These are phyloP conservation scores for Lenwebbia sp. DNA, from an alignment of 345 rosid genomes.

Conservation along the genomic window DNA sequence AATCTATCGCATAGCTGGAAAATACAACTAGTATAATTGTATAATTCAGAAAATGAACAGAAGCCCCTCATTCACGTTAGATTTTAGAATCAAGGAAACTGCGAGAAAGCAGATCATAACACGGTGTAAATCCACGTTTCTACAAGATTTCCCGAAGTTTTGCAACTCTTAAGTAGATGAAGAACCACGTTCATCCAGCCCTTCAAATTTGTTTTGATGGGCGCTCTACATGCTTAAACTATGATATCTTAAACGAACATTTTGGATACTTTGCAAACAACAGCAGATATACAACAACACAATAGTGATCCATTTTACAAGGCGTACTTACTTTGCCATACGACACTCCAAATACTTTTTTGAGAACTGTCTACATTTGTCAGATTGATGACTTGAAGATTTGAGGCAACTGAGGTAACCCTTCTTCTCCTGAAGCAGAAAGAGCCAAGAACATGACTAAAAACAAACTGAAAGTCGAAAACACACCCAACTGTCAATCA, in stretches of 20 bases:
- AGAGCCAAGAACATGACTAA: not conserved
- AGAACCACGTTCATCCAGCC: not conserved
- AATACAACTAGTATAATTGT: not conserved
- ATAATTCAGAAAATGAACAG: not conserved
- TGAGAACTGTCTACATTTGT: conserved; percentile 61
- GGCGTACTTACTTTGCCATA: conserved; percentile 67
- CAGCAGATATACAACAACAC: not conserved
- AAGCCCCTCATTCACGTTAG: not conserved
- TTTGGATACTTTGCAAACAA: not conserved
- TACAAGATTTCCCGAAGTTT: not conserved
- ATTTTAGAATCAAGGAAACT: not conserved
- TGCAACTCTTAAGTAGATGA: not conserved
- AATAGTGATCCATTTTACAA: not conserved
- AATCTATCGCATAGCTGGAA: not conserved
- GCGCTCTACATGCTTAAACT: not conserved
- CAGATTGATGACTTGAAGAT: conserved; percentile 63
- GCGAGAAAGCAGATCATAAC: not conserved
- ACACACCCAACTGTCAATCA: not conserved
- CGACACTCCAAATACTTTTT: conserved; percentile 85
- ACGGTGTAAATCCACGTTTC: not conserved
- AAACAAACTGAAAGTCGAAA: not conserved
- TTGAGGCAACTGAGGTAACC: conserved; percentile 82
- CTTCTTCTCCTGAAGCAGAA: conserved; percentile 65
- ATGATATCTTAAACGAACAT: not conserved
- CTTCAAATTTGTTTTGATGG: not conserved